Base-by-base conservation (phyloP, 2,329 filamentous ascomycete species). In the Calonectria leucothoes region DNA sequence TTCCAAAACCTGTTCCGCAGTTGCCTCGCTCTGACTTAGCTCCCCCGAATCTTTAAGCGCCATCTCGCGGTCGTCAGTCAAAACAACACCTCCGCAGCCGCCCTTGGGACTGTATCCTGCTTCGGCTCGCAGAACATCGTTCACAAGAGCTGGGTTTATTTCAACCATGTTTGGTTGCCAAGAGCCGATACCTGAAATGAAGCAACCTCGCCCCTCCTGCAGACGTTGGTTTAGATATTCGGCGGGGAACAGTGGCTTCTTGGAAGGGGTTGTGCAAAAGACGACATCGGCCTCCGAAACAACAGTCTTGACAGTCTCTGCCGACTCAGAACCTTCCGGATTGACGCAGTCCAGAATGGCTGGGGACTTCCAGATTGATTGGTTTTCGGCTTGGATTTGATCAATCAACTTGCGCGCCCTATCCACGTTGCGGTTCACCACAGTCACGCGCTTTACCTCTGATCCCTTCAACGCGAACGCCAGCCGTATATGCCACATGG, bases 401-500 rank as follows among this genome's bases (percentile, higher is more conserved):
- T 65, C 42, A 1, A 79, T 42, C 4, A 79, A 31, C 0, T 63
- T 23, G n/a, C 29, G 49, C 0, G 75, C 71, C 0, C 76, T 51
- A 1, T 29, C 49, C 0, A 67, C 35, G 0, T 81, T 80, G 0
- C 81, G 76, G n/a, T 84, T 84, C 0, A 84, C 81, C 0, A 84
- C 49, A 0, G 78, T 83, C 11, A 85, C 74, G 2, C 29, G 69
- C 1, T 69, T 69, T 4, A 85, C 77, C 17, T 81, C 79, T 0
- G 65, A 45, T 0, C 81, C 81, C 4, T 81, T 73, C 0, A 94
- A 86, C 3, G 92, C 85, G 2, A 94, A 83, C 0, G 92, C 91
- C 7, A 94, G 87, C 0, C 92, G 89, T 11, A 93, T 89, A 78
- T 94, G 93, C 93, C 93, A 95, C 79, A 93, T 91, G 0, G 93